These are phyloP conservation scores for Jaapia argillacea DNA, from an alignment of 768 basidiomycete species.

Conservation along the genomic window DNA sequence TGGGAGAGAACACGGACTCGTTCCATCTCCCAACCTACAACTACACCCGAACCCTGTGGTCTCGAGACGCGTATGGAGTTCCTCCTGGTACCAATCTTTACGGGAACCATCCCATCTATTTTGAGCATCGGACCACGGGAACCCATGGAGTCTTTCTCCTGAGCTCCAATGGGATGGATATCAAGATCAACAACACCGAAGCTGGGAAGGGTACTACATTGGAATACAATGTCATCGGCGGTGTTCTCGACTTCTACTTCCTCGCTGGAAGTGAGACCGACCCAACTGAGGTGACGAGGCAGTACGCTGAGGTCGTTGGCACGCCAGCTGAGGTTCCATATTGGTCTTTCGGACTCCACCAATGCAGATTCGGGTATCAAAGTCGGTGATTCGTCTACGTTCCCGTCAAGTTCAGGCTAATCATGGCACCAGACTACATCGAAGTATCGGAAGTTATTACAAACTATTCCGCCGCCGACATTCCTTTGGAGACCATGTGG, in stretches of 20 bases:
- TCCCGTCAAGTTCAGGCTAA: neutral
- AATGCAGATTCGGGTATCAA: constrained; percentile 62
- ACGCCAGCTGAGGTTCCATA: constrained; percentile 64
- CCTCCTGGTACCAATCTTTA: constrained; percentile 55
- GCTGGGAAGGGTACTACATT: constrained; percentile 27
- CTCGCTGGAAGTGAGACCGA: constrained; percentile 53
- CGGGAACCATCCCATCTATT: constrained; percentile 64
- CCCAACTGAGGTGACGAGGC: constrained; percentile 47
- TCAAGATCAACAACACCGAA: constrained; percentile 45
- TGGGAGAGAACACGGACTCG: constrained; percentile 63
- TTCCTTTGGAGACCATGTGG: constrained; percentile 75
- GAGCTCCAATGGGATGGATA: constrained; percentile 70
- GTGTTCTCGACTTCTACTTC: constrained; percentile 73
- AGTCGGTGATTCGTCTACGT: constrained; percentile 23
- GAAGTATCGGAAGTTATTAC: constrained; percentile 53
- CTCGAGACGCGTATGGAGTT: constrained; percentile 53
- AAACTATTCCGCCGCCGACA: constrained; percentile 48
- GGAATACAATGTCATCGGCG: constrained; percentile 74
- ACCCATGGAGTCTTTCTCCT: constrained; percentile 65
- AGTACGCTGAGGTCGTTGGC: constrained; percentile 63
- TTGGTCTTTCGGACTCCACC: constrained; percentile 67
- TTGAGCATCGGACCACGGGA: constrained; percentile 54
- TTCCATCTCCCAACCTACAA: constrained; percentile 44
- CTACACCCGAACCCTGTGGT: constrained; percentile 46
- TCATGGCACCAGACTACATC: constrained; percentile 35